Base-by-base conservation (phyloP, 805 yeast species). In the Metschnikowia continentalis region DNA sequence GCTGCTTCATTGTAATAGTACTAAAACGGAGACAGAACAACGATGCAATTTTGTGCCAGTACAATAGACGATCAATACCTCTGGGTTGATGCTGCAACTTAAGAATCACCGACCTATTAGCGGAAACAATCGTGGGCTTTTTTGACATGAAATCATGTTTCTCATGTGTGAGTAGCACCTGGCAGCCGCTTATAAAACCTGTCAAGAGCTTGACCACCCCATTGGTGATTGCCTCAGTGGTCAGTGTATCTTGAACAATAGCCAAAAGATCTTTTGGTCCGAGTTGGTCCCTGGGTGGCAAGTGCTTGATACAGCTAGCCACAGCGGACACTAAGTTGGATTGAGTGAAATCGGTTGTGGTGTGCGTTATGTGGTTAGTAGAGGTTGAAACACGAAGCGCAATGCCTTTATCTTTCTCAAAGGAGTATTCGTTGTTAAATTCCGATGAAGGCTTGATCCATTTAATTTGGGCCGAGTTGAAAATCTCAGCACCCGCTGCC, bases 1-100 rank as follows among this genome's bases (percentile, higher is more conserved):
- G 50, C 5, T 56, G 42, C 6, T 39, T 35, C 5, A 15, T 8
- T n/a, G 57, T 20, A 23, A 66, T 49, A 10, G 58, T 54, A 32
- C 71, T 71, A 54, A 80, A 76, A 1, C 80, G 72, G 3, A 85
- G 85, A 39, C 74, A 69, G 10, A 83, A 70, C 20, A 82, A 67
- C 35, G 79, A 66, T 22, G 68, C 69, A 38, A 67, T 67, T 2
- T 79, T 67, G 55, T 76, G 68, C 8, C 68, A 60, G n/a, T 64
- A 55, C 51, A 61, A 54, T 15, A 72, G 23, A 41, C 50, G 60
- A 17, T 66, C 56, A 6, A 64, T 22, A 32, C 49, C 42, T 19
- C 6, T 50, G 43, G 22, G 58, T 32, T 15, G 59, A 17, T 30
- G 32, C 8, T 56, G 54, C 26, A 73, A 43, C 6, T 69, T 33